Evolutionary conservation across 148 eudicot species (phyloP).

Genomic region (Rhododendron henanense): DNA sequence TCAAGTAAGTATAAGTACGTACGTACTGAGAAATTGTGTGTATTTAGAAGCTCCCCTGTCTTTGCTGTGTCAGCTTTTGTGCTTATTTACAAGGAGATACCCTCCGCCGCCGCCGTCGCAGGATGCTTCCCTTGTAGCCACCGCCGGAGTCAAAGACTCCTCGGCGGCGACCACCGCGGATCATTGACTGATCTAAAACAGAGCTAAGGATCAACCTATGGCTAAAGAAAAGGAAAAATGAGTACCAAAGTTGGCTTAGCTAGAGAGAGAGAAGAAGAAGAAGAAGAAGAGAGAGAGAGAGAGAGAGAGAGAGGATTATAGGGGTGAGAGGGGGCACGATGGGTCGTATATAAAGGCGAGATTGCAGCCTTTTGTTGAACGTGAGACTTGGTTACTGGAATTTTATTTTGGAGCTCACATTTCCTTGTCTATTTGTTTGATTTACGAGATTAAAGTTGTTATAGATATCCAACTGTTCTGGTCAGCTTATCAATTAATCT

Average conservation of each 20-base stretch:
- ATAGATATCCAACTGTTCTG: too few species aligned
- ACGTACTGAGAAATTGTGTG: background rate
- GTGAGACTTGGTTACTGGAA: background rate
- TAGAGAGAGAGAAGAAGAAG: background rate
- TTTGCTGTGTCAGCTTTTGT: background rate
- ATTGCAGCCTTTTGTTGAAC: constrained; percentile 10
- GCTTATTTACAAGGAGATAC: constrained; percentile 15
- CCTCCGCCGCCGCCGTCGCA: constrained; percentile 21
- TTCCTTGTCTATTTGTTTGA: background rate
- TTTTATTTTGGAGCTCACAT: background rate
- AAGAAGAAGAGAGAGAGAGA: background rate
- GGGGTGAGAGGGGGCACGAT: constrained; percentile 21
- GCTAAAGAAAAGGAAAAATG: background rate
- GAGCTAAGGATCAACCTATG: background rate
- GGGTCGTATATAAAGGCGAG: constrained; percentile 58
- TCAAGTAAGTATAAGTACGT: background rate
- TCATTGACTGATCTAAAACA: background rate
- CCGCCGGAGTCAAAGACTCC: constrained; percentile 1
- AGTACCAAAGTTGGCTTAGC: background rate
- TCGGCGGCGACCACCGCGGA: constrained; percentile 10
- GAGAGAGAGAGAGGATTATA: constrained; percentile 4
- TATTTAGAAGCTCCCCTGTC: background rate
- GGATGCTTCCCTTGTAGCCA: constrained; percentile 11
- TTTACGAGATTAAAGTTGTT: background rate
- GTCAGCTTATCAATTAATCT: too few species aligned